Conservation (phyloP, 768 basidiomycete genomes). For the Pholiota conissans region DNA sequence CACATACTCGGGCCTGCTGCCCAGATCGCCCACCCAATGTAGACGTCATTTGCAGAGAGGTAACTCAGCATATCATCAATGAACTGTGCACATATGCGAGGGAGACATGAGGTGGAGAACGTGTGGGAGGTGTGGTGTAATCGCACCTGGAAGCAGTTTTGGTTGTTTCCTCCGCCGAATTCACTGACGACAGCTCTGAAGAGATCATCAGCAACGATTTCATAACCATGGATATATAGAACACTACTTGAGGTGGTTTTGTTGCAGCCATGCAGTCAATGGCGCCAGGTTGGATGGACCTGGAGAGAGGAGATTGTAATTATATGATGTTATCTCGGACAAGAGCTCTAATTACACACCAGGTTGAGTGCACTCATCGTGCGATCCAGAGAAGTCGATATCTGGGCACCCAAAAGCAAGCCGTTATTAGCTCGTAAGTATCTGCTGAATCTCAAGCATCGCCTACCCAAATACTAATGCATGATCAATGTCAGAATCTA, state of each 20-base stretch:
- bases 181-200: slow-evolving; percentile 43
- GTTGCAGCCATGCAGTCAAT: slow-evolving; percentile 40
- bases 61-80: slow-evolving; percentile 42
- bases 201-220: not conserved
- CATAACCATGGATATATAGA: not conserved
- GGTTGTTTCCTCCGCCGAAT: slow-evolving; percentile 46
- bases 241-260: slow-evolving; percentile 41
- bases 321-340: not conserved
- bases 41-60: slow-evolving; percentile 40
- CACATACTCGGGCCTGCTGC: slow-evolving; percentile 45
- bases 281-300: slow-evolving; percentile 41
- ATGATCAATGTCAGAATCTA: not conserved
- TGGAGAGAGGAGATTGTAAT: not conserved
- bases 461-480: slow-evolving; percentile 12
- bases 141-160: slow-evolving; percentile 35
- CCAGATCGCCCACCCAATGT: slow-evolving; percentile 50
- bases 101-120: not conserved
- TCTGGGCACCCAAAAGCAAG: slow-evolving; percentile 20
- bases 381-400: slow-evolving; percentile 42
- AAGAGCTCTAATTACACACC: slow-evolving; percentile 19
- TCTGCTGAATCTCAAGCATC: not conserved
- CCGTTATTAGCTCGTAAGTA: not conserved
- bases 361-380: slow-evolving; percentile 43
- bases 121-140: not conserved
- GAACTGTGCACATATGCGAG: slow-evolving; percentile 15